These are phyloP conservation scores for Talinum fruticosum DNA, from an alignment of 148 eudicot genomes.

Conservation along the genomic window DNA sequence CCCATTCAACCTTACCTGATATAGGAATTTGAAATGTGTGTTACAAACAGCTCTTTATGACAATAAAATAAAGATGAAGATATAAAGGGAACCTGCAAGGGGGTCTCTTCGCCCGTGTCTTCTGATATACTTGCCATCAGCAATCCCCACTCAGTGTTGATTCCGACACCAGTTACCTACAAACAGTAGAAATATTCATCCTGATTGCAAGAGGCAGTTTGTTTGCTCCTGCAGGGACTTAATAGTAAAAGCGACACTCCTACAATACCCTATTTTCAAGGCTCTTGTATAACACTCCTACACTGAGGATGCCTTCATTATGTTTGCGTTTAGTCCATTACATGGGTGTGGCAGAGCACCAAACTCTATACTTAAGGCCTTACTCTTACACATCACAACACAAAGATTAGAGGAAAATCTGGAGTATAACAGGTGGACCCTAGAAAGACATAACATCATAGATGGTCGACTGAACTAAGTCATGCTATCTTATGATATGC, in stretches of 20 bases:
- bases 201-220: not conserved
- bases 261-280: not conserved
- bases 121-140: constrained; percentile 95
- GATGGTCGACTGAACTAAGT: not conserved
- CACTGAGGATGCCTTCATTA: not conserved
- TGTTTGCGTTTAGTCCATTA: not conserved
- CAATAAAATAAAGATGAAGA: not conserved
- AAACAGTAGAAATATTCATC: not conserved
- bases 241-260: not conserved
- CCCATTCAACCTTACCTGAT: constrained; percentile 85
- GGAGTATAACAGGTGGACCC: no score
- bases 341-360: not conserved
- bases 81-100: constrained; percentile 61
- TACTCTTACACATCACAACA: not conserved
- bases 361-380: not conserved
- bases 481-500: not conserved
- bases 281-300: no score
- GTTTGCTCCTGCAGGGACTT: not conserved
- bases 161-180: constrained; percentile 93
- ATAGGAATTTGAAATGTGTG: constrained; percentile 5
- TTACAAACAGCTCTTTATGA: not conserved
- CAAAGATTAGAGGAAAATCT: not conserved
- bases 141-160: constrained; percentile 96
- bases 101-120: constrained; percentile 97
- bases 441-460: not conserved